Evolutionary conservation across 2,329 filamentous ascomycete species (phyloP).

Genomic region (Alternaria ventricosa): DNA sequence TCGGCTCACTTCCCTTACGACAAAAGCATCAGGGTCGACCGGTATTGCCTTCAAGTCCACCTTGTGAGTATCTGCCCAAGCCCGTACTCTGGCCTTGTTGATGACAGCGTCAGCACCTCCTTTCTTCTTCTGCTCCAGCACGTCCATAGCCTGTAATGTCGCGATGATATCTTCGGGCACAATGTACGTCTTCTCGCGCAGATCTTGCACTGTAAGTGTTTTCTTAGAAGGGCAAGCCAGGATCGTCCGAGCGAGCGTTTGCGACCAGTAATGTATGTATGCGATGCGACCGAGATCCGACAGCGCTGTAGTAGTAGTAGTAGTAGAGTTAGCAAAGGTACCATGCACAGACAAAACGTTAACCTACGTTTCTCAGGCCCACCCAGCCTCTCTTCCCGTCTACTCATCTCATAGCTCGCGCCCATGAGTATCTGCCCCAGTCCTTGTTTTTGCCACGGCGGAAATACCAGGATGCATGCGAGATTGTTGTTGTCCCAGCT

Average conservation of each 20-base stretch:
- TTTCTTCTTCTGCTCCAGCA: slow-evolving; percentile 64
- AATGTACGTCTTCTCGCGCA: slow-evolving; percentile 83
- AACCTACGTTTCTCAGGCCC: slow-evolving; percentile 83
- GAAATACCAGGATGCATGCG: slow-evolving; percentile 94
- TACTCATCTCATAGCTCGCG: slow-evolving; percentile 89
- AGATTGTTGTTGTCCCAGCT: slow-evolving; percentile 99
- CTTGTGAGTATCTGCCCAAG: slow-evolving; percentile 69
- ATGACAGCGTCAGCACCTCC: slow-evolving; percentile 59
- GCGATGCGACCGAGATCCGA: slow-evolving; percentile 83
- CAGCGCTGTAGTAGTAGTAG: slow-evolving; percentile 60
- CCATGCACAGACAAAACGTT: too few species aligned
- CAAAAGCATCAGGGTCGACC: slow-evolving; percentile 77
- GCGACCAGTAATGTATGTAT: slow-evolving; percentile 85
- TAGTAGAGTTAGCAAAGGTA: slow-evolving; percentile 11
- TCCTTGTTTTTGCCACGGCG: slow-evolving; percentile 91
- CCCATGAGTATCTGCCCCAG: slow-evolving; percentile 90
- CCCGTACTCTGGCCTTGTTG: slow-evolving; percentile 65
- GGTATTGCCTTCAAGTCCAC: slow-evolving; percentile 65
- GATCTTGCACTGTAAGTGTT: slow-evolving; percentile 70
- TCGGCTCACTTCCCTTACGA: slow-evolving; percentile 59
- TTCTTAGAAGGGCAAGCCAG: slow-evolving; percentile 55
- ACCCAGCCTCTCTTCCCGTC: slow-evolving; percentile 80
- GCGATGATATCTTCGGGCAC: slow-evolving; percentile 80
- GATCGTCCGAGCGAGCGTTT: slow-evolving; percentile 76
- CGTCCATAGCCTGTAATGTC: slow-evolving; percentile 79